These are phyloP conservation scores for Leishmania braziliensis DNA, from an alignment of 208 protist genomes.

Conservation along the genomic window DNA sequence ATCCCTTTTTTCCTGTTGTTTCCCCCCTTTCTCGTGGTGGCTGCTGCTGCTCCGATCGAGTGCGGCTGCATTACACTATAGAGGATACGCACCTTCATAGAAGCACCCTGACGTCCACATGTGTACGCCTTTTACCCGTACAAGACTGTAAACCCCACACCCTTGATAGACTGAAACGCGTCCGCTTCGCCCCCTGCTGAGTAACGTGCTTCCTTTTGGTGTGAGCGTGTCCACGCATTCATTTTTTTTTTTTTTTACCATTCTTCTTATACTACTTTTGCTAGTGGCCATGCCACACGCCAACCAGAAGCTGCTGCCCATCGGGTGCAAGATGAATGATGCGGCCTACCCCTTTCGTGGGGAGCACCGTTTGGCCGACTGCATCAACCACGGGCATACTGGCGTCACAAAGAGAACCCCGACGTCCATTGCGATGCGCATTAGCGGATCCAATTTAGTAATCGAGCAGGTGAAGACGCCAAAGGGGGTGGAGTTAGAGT, in stretches of 20 bases:
- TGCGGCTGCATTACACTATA: not conserved
- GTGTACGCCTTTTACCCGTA: not conserved
- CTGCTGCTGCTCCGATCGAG: not conserved
- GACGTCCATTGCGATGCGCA: constrained; percentile 59
- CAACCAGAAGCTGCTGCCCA: constrained; percentile 36
- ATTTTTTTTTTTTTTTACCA: not conserved
- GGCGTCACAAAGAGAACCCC: constrained; percentile 40
- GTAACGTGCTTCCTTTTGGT: not conserved
- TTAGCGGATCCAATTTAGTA: constrained; percentile 74
- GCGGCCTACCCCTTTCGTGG: constrained; percentile 85
- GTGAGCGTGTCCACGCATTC: not conserved
- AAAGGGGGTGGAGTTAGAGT: constrained; percentile 54
- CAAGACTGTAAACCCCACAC: not conserved
- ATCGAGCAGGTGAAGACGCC: constrained; percentile 72
- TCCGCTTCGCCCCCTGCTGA: not conserved
- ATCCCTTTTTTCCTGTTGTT: not conserved
- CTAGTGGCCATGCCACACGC: constrained; percentile 24
- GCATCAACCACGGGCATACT: constrained; percentile 85
- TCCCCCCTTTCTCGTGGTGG: not conserved
- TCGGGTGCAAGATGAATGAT: constrained; percentile 88
- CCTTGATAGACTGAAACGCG: not conserved
- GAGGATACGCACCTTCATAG: not conserved
- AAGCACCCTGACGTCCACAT: not conserved
- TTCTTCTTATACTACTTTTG: not conserved
- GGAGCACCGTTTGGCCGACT: constrained; percentile 56